Percentiles rank a stretch among this genome's conserved stretches.
Evolutionary conservation across 176 grass and related monocot species (phyloP).

Genomic region (Musa beccarii): DNA sequence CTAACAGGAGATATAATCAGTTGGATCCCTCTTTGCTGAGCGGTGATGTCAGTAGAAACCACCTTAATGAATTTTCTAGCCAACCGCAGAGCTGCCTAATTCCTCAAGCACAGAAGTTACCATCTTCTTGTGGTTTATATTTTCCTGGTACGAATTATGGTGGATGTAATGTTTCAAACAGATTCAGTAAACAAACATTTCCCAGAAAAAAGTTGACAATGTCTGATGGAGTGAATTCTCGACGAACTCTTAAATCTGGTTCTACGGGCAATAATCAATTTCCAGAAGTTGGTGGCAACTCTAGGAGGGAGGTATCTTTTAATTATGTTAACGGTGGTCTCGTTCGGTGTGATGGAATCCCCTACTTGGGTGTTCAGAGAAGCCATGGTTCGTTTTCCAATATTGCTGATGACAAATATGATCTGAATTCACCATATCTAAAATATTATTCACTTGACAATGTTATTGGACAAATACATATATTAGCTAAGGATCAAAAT

Average conservation of each 20-base stretch:
- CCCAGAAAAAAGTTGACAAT: constrained; percentile 21
- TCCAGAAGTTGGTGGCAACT: constrained; percentile 10
- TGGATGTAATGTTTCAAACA: constrained; percentile 12
- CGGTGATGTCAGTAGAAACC: constrained; percentile 20
- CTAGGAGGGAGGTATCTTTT: constrained; percentile 12
- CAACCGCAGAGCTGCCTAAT: constrained; percentile 16
- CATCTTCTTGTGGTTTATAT: constrained; percentile 13
- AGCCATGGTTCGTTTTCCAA: constrained; percentile 4
- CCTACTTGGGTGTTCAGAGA: constrained; percentile 8
- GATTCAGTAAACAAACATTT: constrained; percentile 18
- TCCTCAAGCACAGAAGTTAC: constrained; percentile 23
- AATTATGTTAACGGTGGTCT: constrained; percentile 12
- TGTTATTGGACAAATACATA: constrained; percentile 33
- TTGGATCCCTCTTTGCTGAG: constrained; percentile 21
- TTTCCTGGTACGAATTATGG: constrained; percentile 6
- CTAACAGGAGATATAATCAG: constrained; percentile 21
- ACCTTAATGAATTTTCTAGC: constrained; percentile 27
- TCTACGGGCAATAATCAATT: constrained; percentile 16
- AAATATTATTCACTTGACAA: constrained; percentile 32
- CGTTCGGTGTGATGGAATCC: constrained; percentile 11
- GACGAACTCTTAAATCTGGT: constrained; percentile 16
- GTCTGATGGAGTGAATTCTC: constrained; percentile 18
- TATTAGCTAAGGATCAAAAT: constrained; percentile 60
- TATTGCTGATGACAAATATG: constrained; percentile 6
- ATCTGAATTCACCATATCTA: constrained; percentile 10